Percentiles rank a stretch among this genome's conserved stretches.
Evolutionary conservation across 176 grass and related monocot genomes (phyloP).

Genomic region (Oryza glumipatula): DNA sequence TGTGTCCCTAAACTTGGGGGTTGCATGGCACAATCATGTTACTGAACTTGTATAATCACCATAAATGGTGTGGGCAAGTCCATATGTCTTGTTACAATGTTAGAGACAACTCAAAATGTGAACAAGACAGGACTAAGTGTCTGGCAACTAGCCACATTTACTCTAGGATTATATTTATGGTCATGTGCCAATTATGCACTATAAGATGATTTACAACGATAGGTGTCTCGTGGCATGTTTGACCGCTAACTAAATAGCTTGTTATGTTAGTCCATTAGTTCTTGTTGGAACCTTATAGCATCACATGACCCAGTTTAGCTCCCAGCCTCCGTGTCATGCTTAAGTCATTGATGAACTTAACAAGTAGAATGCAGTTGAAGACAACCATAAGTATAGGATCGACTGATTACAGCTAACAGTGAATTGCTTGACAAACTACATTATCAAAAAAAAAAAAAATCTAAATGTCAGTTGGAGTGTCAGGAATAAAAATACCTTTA

Average conservation of each 20-base stretch:
- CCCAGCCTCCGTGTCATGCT: neutral
- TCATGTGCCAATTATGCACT: conserved; percentile 1
- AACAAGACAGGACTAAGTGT: neutral
- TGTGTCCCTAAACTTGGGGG: neutral
- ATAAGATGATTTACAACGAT: neutral
- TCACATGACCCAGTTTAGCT: conserved; percentile 17
- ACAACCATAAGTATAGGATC: neutral
- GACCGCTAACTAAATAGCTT: neutral
- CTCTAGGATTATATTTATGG: neutral
- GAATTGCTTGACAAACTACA: neutral
- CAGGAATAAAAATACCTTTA: conserved; percentile 66
- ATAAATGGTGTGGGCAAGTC: neutral
- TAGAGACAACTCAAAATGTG: neutral
- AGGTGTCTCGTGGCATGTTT: conserved; percentile 4
- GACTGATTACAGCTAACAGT: neutral
- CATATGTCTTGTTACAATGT: neutral
- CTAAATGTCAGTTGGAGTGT: neutral
- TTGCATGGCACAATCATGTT: neutral
- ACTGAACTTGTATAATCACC: neutral
- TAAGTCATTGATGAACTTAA: neutral
- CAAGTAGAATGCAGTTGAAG: neutral
- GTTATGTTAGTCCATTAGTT: neutral
- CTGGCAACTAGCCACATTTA: conserved; percentile 9
- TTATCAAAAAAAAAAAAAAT: conserved; percentile 11
- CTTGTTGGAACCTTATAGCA: neutral